Percentiles rank a stretch among this genome's conserved stretches.
Evolutionary conservation across 805 yeast genomes (phyloP).

Genomic region (Isabelozyma pseudorhagii): DNA sequence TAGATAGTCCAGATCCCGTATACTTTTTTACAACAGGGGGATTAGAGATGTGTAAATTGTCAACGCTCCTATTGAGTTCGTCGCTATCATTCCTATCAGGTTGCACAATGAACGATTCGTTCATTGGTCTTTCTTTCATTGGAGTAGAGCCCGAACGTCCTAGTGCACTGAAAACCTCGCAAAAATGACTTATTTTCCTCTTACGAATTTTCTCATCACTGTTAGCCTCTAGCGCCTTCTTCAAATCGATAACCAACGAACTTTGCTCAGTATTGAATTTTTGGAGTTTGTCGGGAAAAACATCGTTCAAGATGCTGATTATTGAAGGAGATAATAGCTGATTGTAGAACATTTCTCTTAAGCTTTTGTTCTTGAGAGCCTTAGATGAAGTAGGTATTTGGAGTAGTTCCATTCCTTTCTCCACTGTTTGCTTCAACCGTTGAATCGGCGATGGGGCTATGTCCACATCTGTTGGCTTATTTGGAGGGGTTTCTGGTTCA

Average conservation of each 20-base stretch:
- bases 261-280: background rate
- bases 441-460: background rate
- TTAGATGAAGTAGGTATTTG: background rate
- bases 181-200: background rate
- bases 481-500: background rate
- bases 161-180: background rate
- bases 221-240: background rate
- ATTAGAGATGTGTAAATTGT: background rate
- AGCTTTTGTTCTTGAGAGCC: background rate
- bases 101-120: conserved; percentile 1
- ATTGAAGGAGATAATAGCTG: background rate
- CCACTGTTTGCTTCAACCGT: background rate
- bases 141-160: background rate
- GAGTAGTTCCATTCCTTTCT: background rate
- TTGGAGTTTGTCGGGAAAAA: background rate
- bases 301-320: background rate
- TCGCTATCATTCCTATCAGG: conserved; percentile 1
- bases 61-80: conserved; percentile 3
- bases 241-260: background rate
- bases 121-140: conserved; percentile 1
- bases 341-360: background rate
- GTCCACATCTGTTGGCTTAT: background rate
- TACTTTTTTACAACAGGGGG: background rate
- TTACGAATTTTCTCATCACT: background rate
- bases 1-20: background rate